Percentiles rank a stretch among this genome's conserved stretches.
Evolutionary conservation across 495 filamentous ascomycete species (phyloP).

Genomic region (Emericellopsis terricola): DNA sequence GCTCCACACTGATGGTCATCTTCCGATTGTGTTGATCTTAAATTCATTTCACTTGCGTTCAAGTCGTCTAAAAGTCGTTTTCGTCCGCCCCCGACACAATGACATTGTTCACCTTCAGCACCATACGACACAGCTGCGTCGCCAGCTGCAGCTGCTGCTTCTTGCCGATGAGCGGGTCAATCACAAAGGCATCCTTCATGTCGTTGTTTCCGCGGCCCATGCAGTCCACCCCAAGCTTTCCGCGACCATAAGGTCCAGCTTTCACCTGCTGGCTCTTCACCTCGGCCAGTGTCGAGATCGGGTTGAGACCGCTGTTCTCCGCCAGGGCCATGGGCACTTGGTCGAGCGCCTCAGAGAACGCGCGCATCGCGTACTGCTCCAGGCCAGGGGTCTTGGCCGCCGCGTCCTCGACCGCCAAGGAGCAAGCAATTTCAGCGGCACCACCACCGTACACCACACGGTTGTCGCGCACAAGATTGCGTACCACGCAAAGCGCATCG

Average conservation of each 20-base stretch:
- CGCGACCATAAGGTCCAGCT: slow-evolving; percentile 49
- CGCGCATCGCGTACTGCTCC: slow-evolving; percentile 97
- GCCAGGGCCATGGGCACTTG: slow-evolving; percentile 89
- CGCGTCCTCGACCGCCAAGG: slow-evolving; percentile 85
- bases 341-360: slow-evolving; percentile 90
- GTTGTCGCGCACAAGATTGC: slow-evolving; percentile 91
- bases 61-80: slow-evolving; percentile 58
- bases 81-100: slow-evolving; percentile 88
- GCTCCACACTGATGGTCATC: no score
- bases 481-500: slow-evolving; percentile 93
- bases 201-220: slow-evolving; percentile 90
- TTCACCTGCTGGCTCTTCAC: slow-evolving; percentile 94
- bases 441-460: slow-evolving; percentile 97
- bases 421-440: slow-evolving; percentile 95
- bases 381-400: slow-evolving; percentile 88
- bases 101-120: slow-evolving; percentile 94
- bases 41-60: neutral
- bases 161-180: slow-evolving; percentile 95
- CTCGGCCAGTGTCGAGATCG: slow-evolving; percentile 84
- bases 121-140: slow-evolving; percentile 97
- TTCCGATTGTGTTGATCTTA: no score
- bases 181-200: slow-evolving; percentile 94
- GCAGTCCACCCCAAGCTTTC: slow-evolving; percentile 84
- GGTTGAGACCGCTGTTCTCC: slow-evolving; percentile 90
- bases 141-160: slow-evolving; percentile 88